Evolutionary conservation across 2,329 filamentous ascomycete genomes (phyloP).

Genomic region (Domatiomyces catenatus): DNA sequence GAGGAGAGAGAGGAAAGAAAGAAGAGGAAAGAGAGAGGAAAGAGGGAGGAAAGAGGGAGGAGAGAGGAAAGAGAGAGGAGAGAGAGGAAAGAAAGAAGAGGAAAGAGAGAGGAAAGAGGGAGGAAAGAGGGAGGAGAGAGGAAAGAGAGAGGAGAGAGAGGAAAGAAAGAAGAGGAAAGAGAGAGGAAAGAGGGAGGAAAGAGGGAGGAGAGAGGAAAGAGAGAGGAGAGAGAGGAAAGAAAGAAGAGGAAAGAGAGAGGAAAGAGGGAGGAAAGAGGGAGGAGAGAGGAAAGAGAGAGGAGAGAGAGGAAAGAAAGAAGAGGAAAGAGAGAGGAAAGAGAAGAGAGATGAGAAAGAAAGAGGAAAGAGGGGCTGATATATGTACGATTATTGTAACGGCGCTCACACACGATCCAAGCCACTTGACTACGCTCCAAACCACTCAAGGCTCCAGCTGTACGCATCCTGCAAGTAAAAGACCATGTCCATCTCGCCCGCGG

Average conservation of each 20-base stretch:
- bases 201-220: not conserved
- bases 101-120: not conserved
- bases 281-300: not conserved
- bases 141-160: no score
- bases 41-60: no score
- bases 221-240: no score
- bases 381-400: not conserved
- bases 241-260: not conserved
- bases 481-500: slow-evolving; percentile 29
- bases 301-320: no score
- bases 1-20: no score
- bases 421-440: not conserved
- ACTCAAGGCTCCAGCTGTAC: no score
- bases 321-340: no score
- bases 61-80: slow-evolving; percentile 15
- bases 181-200: not conserved
- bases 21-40: no score
- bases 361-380: not conserved
- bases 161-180: no score
- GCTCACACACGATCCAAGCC: not conserved
- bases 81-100: slow-evolving; percentile 15
- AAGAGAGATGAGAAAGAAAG: not conserved
- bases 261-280: not conserved
- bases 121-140: no score
- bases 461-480: slow-evolving; percentile 13